phyloP scores from a whole-genome alignment of 1,139 yeast genomes.

The Yamadazyma oceani region DNA sequence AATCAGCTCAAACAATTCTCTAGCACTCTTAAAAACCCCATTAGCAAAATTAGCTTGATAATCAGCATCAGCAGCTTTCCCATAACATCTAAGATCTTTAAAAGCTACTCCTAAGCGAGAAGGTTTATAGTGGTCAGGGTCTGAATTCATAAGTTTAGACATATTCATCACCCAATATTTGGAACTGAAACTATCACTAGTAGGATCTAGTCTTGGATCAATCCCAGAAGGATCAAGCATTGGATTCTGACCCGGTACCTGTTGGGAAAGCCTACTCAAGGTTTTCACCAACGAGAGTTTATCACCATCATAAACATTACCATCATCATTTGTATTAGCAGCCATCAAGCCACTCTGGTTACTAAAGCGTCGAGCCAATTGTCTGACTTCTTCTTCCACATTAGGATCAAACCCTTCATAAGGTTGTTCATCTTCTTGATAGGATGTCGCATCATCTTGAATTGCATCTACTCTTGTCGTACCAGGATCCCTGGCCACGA shows the following conservation, averaged over 20 bases:
- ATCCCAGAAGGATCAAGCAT: constrained; percentile 16
- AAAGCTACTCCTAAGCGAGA: constrained; percentile 70
- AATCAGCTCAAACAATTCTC: constrained; percentile 30
- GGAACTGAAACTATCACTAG: constrained; percentile 56
- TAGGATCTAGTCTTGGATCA: constrained; percentile 26
- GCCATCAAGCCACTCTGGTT: constrained; percentile 15
- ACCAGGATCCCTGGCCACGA: too few relatives aligned
- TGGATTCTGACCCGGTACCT: constrained; percentile 48
- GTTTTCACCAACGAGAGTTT: constrained; percentile 22
- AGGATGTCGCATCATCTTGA: too few relatives aligned
- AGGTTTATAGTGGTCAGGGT: constrained; percentile 64
- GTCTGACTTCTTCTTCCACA: constrained; percentile 10
- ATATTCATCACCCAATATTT: constrained; percentile 73
- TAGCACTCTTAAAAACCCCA: constrained; percentile 27
- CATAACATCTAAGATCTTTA: constrained; percentile 67
- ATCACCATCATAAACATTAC: neutral
- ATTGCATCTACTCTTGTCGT: too few relatives aligned
- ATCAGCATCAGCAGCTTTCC: constrained; percentile 74
- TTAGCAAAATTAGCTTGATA: constrained; percentile 74
- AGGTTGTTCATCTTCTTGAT: constrained; percentile 1
- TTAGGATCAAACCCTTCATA: constrained; percentile 10
- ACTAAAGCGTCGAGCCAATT: constrained; percentile 13
- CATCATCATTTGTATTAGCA: neutral
- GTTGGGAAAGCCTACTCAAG: constrained; percentile 41
- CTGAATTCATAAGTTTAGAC: constrained; percentile 50